Evolutionary conservation across 176 grass and related monocot genomes (phyloP).

Genomic region (Eleusine coracana): DNA sequence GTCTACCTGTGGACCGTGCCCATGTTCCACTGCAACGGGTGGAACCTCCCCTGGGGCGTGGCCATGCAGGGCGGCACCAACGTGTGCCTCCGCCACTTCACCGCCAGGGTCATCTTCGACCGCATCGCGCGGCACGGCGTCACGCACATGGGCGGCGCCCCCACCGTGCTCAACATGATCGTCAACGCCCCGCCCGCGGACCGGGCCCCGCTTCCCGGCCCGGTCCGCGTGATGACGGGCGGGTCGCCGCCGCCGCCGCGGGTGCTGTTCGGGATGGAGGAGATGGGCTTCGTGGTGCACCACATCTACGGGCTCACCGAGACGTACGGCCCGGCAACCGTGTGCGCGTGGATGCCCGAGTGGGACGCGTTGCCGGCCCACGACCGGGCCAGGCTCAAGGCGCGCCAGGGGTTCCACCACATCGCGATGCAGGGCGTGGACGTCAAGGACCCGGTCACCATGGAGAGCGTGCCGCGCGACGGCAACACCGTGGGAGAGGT

Average conservation of each 20-base stretch:
- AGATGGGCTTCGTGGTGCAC: slow-evolving; percentile 49
- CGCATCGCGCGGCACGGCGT: slow-evolving; percentile 43
- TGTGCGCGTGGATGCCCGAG: slow-evolving; percentile 56
- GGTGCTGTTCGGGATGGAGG: slow-evolving; percentile 43
- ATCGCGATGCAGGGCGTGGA: slow-evolving; percentile 38
- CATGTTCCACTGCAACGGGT: slow-evolving; percentile 72
- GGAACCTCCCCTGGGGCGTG: slow-evolving; percentile 57
- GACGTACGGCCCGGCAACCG: slow-evolving; percentile 45
- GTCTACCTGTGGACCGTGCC: slow-evolving; percentile 65
- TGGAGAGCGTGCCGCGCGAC: slow-evolving; percentile 50
- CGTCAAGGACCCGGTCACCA: slow-evolving; percentile 50
- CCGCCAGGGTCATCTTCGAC: slow-evolving; percentile 46
- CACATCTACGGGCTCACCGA: slow-evolving; percentile 61
- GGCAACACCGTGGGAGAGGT: slow-evolving; percentile 53
- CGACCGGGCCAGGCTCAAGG: slow-evolving; percentile 47
- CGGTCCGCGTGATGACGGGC: slow-evolving; percentile 53
- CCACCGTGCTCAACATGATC: slow-evolving; percentile 59
- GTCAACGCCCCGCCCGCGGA: slow-evolving; percentile 24
- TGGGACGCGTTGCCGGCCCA: slow-evolving; percentile 51
- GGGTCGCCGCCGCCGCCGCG: slow-evolving; percentile 46
- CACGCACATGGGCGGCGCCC: slow-evolving; percentile 59
- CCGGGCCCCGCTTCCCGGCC: not conserved
- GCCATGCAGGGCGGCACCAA: slow-evolving; percentile 68
- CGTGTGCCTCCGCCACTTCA: slow-evolving; percentile 49
- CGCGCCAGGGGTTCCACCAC: slow-evolving; percentile 53